Evolutionary conservation across 768 basidiomycete species (phyloP).

Genomic region (Macrocybe gigantea): DNA sequence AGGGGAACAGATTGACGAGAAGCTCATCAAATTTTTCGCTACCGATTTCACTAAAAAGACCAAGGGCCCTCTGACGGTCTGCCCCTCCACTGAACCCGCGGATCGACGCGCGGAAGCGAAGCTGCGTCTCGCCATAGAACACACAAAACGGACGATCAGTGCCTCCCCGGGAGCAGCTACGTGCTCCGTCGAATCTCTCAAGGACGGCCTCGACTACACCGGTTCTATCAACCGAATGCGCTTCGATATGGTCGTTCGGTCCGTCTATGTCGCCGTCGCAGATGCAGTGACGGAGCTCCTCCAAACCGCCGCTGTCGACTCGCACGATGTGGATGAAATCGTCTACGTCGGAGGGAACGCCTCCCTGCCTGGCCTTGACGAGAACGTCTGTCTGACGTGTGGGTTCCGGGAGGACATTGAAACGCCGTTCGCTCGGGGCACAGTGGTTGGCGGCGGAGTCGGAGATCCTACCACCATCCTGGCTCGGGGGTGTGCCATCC

Average conservation of each 20-base stretch:
- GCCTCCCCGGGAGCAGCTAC: constrained; percentile 85
- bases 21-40: constrained; percentile 86
- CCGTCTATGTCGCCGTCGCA: constrained; percentile 55
- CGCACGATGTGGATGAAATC: constrained; percentile 70
- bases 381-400: constrained; percentile 35
- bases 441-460: constrained; percentile 63
- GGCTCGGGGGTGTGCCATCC: constrained; percentile 70
- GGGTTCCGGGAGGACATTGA: constrained; percentile 58
- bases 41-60: constrained; percentile 98
- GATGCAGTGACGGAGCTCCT: constrained; percentile 49
- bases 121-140: constrained; percentile 86
- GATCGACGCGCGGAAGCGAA: constrained; percentile 92
- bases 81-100: constrained; percentile 46
- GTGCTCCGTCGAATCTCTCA: constrained; percentile 89
- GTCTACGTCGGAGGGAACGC: constrained; percentile 77
- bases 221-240: constrained; percentile 45
- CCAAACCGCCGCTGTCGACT: constrained; percentile 44
- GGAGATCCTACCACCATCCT: constrained; percentile 78
- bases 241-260: constrained; percentile 56
- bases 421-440: constrained; percentile 62
- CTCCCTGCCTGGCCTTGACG: constrained; percentile 70
- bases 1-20: constrained; percentile 71
- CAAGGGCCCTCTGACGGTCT: constrained; percentile 64
- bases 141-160: constrained; percentile 89
- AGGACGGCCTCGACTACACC: constrained; percentile 89